Percentiles rank a stretch among this genome's conserved stretches.
phyloP scores from a whole-genome alignment of 2,329 filamentous ascomycete genomes.

The Microcyclospora tardicrescens region DNA sequence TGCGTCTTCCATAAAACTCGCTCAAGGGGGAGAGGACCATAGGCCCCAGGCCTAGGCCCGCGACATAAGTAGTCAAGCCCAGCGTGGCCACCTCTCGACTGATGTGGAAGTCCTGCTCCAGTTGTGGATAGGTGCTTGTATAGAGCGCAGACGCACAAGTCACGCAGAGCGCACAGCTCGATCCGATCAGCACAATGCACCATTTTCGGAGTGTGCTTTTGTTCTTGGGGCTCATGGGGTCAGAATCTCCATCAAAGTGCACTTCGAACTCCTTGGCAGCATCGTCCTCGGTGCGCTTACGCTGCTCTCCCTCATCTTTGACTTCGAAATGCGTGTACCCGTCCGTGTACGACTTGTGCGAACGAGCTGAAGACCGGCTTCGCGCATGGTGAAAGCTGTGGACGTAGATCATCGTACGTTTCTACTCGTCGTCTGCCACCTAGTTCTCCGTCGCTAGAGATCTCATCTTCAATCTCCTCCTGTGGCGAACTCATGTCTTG shows the following conservation, averaged over 20 bases:
- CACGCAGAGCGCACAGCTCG: conserved; percentile 63
- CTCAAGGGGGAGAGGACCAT: conserved; percentile 50
- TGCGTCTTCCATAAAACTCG: conserved; percentile 53
- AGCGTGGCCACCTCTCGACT: conserved; percentile 63
- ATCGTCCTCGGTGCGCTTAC: neutral
- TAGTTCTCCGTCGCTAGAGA: too few relatives aligned
- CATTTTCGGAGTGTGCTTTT: conserved; percentile 58
- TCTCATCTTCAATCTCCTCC: too few relatives aligned
- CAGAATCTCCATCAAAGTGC: conserved; percentile 58
- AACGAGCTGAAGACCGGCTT: conserved; percentile 14
- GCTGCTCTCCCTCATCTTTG: conserved; percentile 7
- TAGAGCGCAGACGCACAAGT: conserved; percentile 77
- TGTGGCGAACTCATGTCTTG: too few relatives aligned
- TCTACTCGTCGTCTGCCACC: neutral
- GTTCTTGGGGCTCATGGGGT: conserved; percentile 62
- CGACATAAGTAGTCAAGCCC: conserved; percentile 75
- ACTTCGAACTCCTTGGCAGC: conserved; percentile 50
- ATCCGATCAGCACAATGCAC: conserved; percentile 64
- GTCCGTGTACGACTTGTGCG: conserved; percentile 17
- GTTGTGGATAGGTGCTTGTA: conserved; percentile 65
- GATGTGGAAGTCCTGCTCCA: conserved; percentile 60
- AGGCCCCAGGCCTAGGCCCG: conserved; percentile 48
- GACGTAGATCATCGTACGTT: neutral
- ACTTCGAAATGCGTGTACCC: conserved; percentile 15
- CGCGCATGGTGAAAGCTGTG: conserved; percentile 7